Evolutionary conservation across 495 filamentous ascomycete species (phyloP).

Genomic region (Amorphotheca resinae): DNA sequence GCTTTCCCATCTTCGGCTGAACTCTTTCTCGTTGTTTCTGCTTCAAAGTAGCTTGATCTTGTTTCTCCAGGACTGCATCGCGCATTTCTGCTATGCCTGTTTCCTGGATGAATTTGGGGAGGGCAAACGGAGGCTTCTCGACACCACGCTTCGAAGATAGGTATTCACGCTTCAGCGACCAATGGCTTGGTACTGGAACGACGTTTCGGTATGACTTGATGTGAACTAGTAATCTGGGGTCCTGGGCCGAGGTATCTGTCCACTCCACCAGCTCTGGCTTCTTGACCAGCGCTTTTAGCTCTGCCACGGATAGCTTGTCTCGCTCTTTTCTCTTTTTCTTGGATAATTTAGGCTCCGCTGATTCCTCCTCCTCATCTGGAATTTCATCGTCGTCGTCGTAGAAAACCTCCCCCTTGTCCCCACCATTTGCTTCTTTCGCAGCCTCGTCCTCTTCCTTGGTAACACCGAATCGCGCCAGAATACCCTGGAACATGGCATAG

Average conservation of each 20-base stretch:
- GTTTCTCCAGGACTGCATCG: conserved; percentile 90
- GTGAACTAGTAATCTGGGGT: conserved; percentile 80
- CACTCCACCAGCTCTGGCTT: conserved; percentile 94
- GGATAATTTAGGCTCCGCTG: conserved; percentile 55
- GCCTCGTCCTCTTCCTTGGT: conserved; percentile 43
- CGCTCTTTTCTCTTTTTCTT: conserved; percentile 88
- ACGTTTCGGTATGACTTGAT: conserved; percentile 94
- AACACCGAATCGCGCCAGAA: conserved; percentile 62
- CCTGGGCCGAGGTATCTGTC: conserved; percentile 88
- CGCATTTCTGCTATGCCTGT: conserved; percentile 97
- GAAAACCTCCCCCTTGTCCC: conserved; percentile 75
- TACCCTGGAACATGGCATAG: conserved; percentile 68
- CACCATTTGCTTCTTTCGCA: conserved; percentile 40
- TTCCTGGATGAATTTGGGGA: conserved; percentile 95
- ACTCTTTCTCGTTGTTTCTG: conserved; percentile 93
- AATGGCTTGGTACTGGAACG: conserved; percentile 86
- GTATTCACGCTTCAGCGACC: conserved; percentile 93
- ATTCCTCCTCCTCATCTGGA: conserved; percentile 65
- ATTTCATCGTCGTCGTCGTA: conserved; percentile 83
- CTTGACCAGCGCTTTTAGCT: conserved; percentile 81
- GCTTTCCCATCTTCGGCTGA: conserved; percentile 89
- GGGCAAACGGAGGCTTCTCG: conserved; percentile 82
- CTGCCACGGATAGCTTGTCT: conserved; percentile 86
- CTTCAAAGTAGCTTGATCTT: conserved; percentile 78
- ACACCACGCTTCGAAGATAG: conserved; percentile 91